Evolutionary conservation across 2,329 filamentous ascomycete species (phyloP).

Genomic region (Colletotrichum gloeosporioides): DNA sequence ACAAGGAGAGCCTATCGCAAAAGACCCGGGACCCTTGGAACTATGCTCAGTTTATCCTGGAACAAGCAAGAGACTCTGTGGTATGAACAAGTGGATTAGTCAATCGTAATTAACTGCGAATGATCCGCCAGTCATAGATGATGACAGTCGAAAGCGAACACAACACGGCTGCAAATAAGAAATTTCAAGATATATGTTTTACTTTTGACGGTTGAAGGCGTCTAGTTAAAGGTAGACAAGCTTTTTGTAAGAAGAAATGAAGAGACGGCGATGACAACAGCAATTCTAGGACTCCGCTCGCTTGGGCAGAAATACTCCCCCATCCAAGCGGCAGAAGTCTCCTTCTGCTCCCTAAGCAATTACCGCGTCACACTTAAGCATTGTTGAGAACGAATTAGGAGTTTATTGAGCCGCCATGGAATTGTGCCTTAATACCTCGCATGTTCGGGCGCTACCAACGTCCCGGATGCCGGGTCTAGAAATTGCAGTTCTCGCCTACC

Average conservation of each 20-base stretch:
- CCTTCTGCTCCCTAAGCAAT: not conserved
- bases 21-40: not conserved
- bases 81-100: not conserved
- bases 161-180: not conserved
- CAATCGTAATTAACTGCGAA: not conserved
- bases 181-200: not conserved
- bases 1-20: not conserved
- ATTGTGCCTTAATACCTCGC: not conserved
- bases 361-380: not conserved
- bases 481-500: not conserved
- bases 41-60: not conserved
- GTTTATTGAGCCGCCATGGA: not conserved
- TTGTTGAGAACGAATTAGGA: not conserved
- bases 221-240: not conserved
- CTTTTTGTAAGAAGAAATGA: not conserved
- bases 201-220: not conserved
- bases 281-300: not conserved
- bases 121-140: accelerated
- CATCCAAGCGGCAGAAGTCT: not conserved
- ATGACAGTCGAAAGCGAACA: not conserved
- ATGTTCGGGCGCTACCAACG: not conserved
- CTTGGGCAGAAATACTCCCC: not conserved
- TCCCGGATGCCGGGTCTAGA: not conserved
- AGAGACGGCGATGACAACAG: not conserved
- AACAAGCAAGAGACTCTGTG: not conserved